phyloP scores from a whole-genome alignment of 805 yeast genomes.

The Candida mattraensis region DNA sequence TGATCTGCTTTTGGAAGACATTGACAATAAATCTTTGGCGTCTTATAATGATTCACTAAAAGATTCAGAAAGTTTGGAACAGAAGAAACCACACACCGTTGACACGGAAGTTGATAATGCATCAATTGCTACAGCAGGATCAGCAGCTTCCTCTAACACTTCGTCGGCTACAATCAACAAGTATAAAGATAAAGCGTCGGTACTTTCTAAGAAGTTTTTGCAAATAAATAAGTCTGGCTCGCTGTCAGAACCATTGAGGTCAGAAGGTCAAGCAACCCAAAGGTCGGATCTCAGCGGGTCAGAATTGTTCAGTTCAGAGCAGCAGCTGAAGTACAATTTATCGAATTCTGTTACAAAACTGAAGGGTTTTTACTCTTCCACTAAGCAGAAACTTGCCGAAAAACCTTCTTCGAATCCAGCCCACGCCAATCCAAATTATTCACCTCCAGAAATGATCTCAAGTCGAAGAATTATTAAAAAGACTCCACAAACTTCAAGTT shows the following conservation, averaged over 20 bases:
- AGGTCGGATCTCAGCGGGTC: neutral
- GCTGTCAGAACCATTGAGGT: neutral
- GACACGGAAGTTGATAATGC: conserved; percentile 1
- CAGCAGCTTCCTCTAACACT: conserved; percentile 6
- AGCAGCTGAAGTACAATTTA: conserved; percentile 25
- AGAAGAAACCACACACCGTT: neutral
- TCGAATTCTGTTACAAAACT: conserved; percentile 54
- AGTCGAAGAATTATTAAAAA: conserved; percentile 40
- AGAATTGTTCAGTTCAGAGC: neutral
- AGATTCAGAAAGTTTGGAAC: neutral
- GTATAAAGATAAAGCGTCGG: conserved; percentile 15
- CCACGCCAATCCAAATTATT: conserved; percentile 18
- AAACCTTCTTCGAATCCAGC: conserved; percentile 1
- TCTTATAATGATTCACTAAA: neutral
- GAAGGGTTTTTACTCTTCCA: conserved; percentile 68
- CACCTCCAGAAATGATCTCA: conserved; percentile 68
- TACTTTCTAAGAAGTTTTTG: conserved; percentile 11
- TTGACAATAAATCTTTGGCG: neutral
- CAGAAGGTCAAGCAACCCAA: neutral
- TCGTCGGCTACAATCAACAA: conserved; percentile 7
- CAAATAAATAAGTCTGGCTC: conserved; percentile 1
- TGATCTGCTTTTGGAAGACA: neutral
- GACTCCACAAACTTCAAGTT: conserved; percentile 1
- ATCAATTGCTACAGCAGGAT: conserved; percentile 6
- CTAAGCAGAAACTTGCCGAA: conserved; percentile 32